Evolutionary conservation across 192 early-diverging fungal genomes (phyloP), one percentile per base, ranked within the genome.

Genomic region (Glomus cerebriforme): DNA sequence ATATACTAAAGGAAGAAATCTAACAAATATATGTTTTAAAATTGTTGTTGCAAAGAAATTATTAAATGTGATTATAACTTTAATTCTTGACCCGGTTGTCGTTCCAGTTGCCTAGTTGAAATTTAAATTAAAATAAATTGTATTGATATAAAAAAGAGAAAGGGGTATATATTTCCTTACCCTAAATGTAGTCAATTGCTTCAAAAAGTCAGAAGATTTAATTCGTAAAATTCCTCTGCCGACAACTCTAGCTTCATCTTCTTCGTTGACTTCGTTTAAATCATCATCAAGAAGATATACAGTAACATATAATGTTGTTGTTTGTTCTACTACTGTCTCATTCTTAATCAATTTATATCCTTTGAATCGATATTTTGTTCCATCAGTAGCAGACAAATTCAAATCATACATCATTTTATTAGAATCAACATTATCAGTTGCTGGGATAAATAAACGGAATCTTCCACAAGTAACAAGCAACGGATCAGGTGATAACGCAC

Each of bases 401-500:
- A 85, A 78, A 59, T 80, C 81, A 78, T 85, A 85, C n/a, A 83
- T 63, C 74, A 85, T 80, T 24, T 64, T 49, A 49, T 65, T 65
- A 7, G 79, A 79, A 35, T 85, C 84, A 8, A 82, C 84, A 24
- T 68, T 60, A 39, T 81, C 73, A 6, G 77, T 79, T 17, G 81
- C 78, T 4, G 59, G 49, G 6, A 81, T 73, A 34, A 79, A 83
- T 27, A 86, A 35, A 17, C 79, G 82, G 37, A 86, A 86, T 1
- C 78, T 79, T 10, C 85, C 85, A 17, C n/a, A 60, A 66, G 79
- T 82, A 10, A 86, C 78, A 66, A 84, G 80, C 75, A 86, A 80
- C 62, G 85, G 85, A 72, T 86, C 77, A 12, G 82, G 83, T 7
- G 85, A 86, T 10, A 86, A 7, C 15, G 85, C 85, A 32, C 85